Evolutionary conservation across 352 stramenopile species (phyloP), one percentile per base, ranked within the genome.

Genomic region (Phytophthora crassamura): DNA sequence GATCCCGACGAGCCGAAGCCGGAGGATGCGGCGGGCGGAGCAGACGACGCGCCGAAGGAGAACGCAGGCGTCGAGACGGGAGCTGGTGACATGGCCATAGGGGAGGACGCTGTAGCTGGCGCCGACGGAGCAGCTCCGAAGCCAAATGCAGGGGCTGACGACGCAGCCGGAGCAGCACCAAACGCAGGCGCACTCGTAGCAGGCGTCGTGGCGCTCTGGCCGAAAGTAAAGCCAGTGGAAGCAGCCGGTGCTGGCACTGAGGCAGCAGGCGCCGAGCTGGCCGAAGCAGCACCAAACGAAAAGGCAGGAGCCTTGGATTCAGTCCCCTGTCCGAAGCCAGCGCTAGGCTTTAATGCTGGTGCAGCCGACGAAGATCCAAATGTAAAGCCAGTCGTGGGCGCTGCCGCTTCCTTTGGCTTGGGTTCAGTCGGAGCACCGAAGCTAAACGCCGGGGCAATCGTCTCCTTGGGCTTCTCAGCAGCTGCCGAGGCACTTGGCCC

Each of bases 341-440:
- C 33, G 10, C 33, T 69, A 14, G 69, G 38, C 38, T 76, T 77
- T 11, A 53, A 39, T 15, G 49, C 47, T n/a, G 45, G 35, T 33
- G 47, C 55, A 52, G 67, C 59, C 16, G 72, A 61, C 16, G 74
- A 64, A 3, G 74, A 60, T 43, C 76, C 78, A 20, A 89, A 88
- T 1, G 80, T 66, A 52, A 86, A 85, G 3, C 63, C 62, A 45
- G 75, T 66, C 50, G 64, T 77, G 12, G 40, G 39, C 0, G 60
- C n/a, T n/a, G 62, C 41, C 11, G 50, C 18, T 30, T 75, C 59
- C 16, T 57, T 55, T 7, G 54, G 20, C 20, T 69, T 74, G 6
- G 33, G 16, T 30, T 69, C 66, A 16, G 46, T 58, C 12, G 62
- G 14, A 45, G 33, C 32, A 53, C 66, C 57, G 14, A 78, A 73